These are phyloP conservation scores for Saitozyma sp. DNA, from an alignment of 768 basidiomycete species.

Conservation along the genomic window DNA sequence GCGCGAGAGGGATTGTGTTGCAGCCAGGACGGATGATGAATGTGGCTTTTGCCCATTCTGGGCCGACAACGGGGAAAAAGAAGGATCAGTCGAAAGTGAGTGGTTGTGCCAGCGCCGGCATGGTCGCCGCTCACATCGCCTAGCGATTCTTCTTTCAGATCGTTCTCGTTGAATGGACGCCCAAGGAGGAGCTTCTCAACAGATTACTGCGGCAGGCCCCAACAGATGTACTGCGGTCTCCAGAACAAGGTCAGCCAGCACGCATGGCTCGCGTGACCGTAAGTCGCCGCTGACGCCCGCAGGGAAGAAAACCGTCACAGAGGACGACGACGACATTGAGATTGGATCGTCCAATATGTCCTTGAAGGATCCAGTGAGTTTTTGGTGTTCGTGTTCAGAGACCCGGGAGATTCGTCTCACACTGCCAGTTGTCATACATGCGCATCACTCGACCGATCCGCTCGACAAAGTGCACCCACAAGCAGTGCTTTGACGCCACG, in stretches of 20 bases:
- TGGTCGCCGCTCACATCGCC: slow-evolving; percentile 2
- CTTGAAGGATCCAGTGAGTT: slow-evolving; percentile 85
- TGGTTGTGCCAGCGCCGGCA: background rate
- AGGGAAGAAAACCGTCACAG: slow-evolving; percentile 58
- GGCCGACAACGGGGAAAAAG: slow-evolving; percentile 50
- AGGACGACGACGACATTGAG: slow-evolving; percentile 86
- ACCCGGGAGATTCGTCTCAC: background rate
- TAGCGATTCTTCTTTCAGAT: slow-evolving; percentile 85
- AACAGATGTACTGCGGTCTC: slow-evolving; percentile 32
- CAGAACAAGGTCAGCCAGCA: slow-evolving; percentile 49
- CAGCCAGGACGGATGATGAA: slow-evolving; percentile 25
- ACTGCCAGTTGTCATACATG: slow-evolving; percentile 72
- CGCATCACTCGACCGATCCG: slow-evolving; percentile 82
- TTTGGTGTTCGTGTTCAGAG: background rate
- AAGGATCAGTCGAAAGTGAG: slow-evolving; percentile 52
- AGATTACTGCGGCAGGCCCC: slow-evolving; percentile 69
- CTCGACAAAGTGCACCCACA: slow-evolving; percentile 80
- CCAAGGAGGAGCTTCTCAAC: slow-evolving; percentile 69
- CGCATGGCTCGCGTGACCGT: slow-evolving; percentile 72
- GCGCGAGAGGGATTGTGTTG: slow-evolving; percentile 20
- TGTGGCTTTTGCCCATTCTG: slow-evolving; percentile 42
- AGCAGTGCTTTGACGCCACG: slow-evolving; percentile 91
- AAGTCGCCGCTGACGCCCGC: slow-evolving; percentile 37
- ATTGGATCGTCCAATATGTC: slow-evolving; percentile 87
- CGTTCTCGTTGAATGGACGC: slow-evolving; percentile 77